Evolutionary conservation across 768 basidiomycete species (phyloP), one percentile per base, ranked within the genome.

Genomic region (Neoboletus magnificus): DNA sequence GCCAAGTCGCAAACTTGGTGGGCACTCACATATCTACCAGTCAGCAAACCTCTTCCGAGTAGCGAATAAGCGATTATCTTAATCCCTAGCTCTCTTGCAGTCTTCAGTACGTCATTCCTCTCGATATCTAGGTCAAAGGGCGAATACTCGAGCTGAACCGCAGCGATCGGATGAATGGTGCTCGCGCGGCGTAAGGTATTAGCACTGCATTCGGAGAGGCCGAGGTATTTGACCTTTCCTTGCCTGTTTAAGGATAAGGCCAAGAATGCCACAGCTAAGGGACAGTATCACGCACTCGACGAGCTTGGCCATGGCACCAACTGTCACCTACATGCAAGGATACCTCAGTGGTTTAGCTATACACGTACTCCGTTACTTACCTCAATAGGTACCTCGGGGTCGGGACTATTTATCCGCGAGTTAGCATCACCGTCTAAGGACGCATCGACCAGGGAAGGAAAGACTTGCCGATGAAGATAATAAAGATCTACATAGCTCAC

Each of bases 51-150:
- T 32, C 79, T 71, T 18, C 81, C 81, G 29, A 84, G 71, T 2
- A 82, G 83, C 2, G 77, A 75, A 54, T 82, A 84, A 1, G 79
- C 78, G 11, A 84, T 67, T 22, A 81, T 72, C 42, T 75, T 71
- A 35, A 81, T 72, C 12, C 80, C 79, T 7, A 83, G 68, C 58
- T 82, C 81, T 23, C 79, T 67, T 11, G 74, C 75, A 1, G 79
- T 76, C 27, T 74, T 66, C 37, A 80, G 64, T 1, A 83, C 59
- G 2, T 59, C 69, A 33, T 79, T 73, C 55, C 75, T 72, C 60
- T 82, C 80, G 47, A 81, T 75, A 36, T 78, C 76, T 8, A 82
- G 69, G 4, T 72, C 73, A 60, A 81, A 79, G 1, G 81, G 76
- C 0, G 78, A 79, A 58, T 80, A 82, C 55, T 82, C 80, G 30